Base-by-base conservation (phyloP, 257 asterid genomes). In the Scutellaria minor region DNA sequence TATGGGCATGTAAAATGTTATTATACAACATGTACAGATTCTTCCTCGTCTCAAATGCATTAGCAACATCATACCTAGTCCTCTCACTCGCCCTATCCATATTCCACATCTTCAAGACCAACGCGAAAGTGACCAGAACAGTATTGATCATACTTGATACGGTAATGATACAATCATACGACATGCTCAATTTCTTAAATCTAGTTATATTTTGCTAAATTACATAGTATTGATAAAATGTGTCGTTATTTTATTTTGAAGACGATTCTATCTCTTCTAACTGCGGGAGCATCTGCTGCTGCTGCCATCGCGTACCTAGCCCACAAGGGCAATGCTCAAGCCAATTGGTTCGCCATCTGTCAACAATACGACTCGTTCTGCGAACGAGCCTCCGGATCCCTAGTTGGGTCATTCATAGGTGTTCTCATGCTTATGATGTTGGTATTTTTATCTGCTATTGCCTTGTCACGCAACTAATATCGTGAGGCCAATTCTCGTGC, bases 231-330 rank as follows among this genome's bases (percentile, higher is more conserved):
- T 58, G 67, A 69, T 40, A 6, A 51, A 18, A 46, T 41, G 42
- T 11, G 13, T 55, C 8, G 51, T 71, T 50, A 66, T 31, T 31
- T 31, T 45, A 18, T 70, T 74, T 55, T 79, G 79, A 59, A 87
- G 96, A 84, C 64, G 56, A 83, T 87, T 75, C 71, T 87, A 11
- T 75, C 85, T 54, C 80, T 91, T 48, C 66, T 89, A 73, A 89
- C 83, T 5, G 81, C 93, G 9, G 97, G 90, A 41, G 96, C 92
- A 37, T 89, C 97, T 47, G 90, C 97, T 1, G 91, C 97, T 2
- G 88, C 97, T 41, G 91, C 88, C 22, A 84, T 90, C 4, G 89
- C 78, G 9, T 78, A 91, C 80, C 57, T 89, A 20, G 96, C 96
- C 37, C 90, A 87, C 82, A 83, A 75, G 69, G 96, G 95, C 14